phyloP scores from a whole-genome alignment of 1,139 yeast genomes.

The Hansenula sp. region DNA sequence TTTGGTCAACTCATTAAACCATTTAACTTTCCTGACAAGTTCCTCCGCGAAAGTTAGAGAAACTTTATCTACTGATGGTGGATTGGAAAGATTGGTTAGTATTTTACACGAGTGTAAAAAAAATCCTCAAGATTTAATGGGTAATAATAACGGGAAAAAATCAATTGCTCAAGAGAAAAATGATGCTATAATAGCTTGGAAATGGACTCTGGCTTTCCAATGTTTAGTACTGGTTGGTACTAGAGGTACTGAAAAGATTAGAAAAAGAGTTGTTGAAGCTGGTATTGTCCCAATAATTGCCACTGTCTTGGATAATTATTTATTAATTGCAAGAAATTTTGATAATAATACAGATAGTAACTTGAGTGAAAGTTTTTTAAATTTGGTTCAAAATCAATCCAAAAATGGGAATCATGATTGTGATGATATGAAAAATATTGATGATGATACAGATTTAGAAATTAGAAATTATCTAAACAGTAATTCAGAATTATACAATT shows the following conservation, averaged over 20 bases:
- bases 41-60: constrained; percentile 88
- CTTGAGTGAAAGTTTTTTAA: constrained; percentile 10
- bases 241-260: constrained; percentile 80
- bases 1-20: constrained; percentile 84
- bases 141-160: constrained; percentile 9
- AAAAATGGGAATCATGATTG: no score
- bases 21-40: constrained; percentile 80
- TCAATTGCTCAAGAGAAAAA: constrained; percentile 27
- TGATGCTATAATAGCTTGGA: constrained; percentile 75
- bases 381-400: constrained; percentile 1
- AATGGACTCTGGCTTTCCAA: constrained; percentile 94
- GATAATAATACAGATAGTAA: constrained; percentile 26
- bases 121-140: constrained; percentile 7
- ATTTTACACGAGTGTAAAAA: constrained; percentile 71
- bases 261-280: constrained; percentile 85
- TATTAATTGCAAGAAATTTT: constrained; percentile 32
- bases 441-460: not conserved
- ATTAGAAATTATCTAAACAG: not conserved
- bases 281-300: constrained; percentile 90
- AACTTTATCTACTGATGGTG: constrained; percentile 85
- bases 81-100: constrained; percentile 80
- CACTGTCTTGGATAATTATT: constrained; percentile 84
- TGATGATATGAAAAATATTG: not conserved
- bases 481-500: not conserved
- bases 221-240: constrained; percentile 89